Evolutionary conservation across 2,329 filamentous ascomycete genomes (phyloP).

Genomic region (Xylaria digitata): DNA sequence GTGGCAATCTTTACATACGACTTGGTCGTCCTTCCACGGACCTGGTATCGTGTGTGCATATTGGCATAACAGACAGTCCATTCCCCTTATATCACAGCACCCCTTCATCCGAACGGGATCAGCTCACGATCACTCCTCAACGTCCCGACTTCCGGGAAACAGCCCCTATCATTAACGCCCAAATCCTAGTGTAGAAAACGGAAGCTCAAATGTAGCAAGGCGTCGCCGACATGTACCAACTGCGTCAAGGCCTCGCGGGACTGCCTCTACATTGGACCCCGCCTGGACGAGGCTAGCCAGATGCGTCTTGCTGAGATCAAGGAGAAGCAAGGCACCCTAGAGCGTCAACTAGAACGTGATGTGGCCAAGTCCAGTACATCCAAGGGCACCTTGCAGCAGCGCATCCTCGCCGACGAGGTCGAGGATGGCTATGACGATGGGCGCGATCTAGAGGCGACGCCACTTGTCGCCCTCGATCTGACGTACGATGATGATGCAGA

Average conservation of each 20-base stretch:
- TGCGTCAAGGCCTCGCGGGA: conserved; percentile 66
- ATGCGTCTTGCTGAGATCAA: conserved; percentile 80
- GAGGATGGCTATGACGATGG: conserved; percentile 70
- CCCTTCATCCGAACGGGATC: conserved; percentile 17
- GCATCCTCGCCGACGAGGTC: conserved; percentile 61
- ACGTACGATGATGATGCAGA: conserved; percentile 75
- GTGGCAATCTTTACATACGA: conserved; percentile 11
- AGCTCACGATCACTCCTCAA: background rate
- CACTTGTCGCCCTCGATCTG: conserved; percentile 71
- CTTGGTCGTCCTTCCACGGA: conserved; percentile 14
- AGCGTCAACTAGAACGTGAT: conserved; percentile 76
- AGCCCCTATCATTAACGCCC: conserved; percentile 15
- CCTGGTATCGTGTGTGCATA: conserved; percentile 32
- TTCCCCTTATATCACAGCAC: background rate
- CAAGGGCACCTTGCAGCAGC: conserved; percentile 50
- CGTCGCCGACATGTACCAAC: conserved; percentile 74
- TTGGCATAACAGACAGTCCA: background rate
- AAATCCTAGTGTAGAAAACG: conserved; percentile 69
- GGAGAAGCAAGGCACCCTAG: conserved; percentile 79
- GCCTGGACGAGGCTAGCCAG: conserved; percentile 76
- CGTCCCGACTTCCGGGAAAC: background rate
- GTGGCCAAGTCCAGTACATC: conserved; percentile 62
- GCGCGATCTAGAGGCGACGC: conserved; percentile 69
- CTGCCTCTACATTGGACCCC: conserved; percentile 73
- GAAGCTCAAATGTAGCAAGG: conserved; percentile 82